phyloP scores from a whole-genome alignment of 108 stramenopile species.

The Cyclostephanos tholiformis region DNA sequence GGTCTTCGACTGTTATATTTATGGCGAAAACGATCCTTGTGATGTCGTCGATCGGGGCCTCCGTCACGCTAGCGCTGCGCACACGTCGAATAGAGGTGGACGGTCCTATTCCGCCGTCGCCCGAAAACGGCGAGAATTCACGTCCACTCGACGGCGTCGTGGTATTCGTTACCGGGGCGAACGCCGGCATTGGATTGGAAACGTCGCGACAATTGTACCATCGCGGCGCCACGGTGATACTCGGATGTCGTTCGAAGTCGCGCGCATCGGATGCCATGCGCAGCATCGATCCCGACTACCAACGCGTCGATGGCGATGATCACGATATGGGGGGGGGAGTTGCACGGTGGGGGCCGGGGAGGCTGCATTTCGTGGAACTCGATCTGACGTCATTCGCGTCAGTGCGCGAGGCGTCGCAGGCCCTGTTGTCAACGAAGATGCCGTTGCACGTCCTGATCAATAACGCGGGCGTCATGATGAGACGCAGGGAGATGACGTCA shows the following conservation, averaged over 20 bases:
- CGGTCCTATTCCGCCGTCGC: conserved; percentile 26
- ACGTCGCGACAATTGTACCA: conserved; percentile 70
- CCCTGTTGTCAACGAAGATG: conserved; percentile 22
- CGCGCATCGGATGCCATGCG: conserved; percentile 63
- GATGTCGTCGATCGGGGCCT: not conserved
- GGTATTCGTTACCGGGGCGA: conserved; percentile 57
- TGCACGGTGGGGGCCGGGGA: conserved; percentile 2
- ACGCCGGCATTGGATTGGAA: conserved; percentile 62
- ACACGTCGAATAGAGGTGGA: conserved; percentile 36
- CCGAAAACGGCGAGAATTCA: not conserved
- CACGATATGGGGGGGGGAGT: not conserved
- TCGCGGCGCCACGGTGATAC: conserved; percentile 72
- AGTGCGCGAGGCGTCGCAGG: conserved; percentile 49
- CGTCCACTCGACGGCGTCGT: conserved; percentile 28
- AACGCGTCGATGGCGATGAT: conserved; percentile 4
- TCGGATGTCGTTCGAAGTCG: conserved; percentile 67
- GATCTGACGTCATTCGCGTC: conserved; percentile 66
- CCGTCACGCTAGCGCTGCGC: conserved; percentile 8
- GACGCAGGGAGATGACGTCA: conserved; percentile 46
- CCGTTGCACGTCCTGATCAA: conserved; percentile 72
- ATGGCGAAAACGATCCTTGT: not conserved
- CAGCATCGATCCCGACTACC: conserved; percentile 32
- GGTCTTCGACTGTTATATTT: conserved; percentile 1
- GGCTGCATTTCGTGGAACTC: conserved; percentile 52
- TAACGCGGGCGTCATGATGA: conserved; percentile 91